Evolutionary conservation across 192 early-diverging fungal species (phyloP).

Genomic region (Backusella circina): DNA sequence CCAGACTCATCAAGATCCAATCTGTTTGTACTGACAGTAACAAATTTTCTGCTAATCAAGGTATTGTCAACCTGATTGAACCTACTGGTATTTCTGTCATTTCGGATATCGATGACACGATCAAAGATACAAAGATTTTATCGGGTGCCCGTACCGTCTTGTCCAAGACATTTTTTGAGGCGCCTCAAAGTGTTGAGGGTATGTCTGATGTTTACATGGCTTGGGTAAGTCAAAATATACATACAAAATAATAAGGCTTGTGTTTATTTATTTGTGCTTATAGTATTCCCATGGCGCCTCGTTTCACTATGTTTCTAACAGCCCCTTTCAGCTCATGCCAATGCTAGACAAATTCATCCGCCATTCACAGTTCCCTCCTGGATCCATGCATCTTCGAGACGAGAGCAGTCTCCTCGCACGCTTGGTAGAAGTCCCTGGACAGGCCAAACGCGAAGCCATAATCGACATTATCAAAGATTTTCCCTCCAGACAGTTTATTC

Average conservation of each 20-base stretch:
- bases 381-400: conserved; percentile 63
- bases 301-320: conserved; percentile 87
- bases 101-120: conserved; percentile 24
- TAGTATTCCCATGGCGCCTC: conserved; percentile 57
- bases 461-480: conserved; percentile 54
- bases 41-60: background rate
- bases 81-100: background rate
- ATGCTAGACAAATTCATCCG: conserved; percentile 64
- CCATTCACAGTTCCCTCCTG: conserved; percentile 66
- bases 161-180: conserved; percentile 59
- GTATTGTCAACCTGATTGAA: background rate
- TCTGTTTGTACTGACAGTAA: background rate
- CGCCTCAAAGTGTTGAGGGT: conserved; percentile 41
- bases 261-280: conserved; percentile 7
- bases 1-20: background rate
- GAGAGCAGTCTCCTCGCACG: conserved; percentile 60
- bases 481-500: conserved; percentile 70
- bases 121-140: conserved; percentile 77
- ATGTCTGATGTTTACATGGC: conserved; percentile 42
- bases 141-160: conserved; percentile 62
- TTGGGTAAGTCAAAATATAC: conserved; percentile 36
- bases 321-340: conserved; percentile 79
- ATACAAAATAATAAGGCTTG: background rate
- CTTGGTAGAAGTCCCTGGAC: conserved; percentile 38
- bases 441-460: conserved; percentile 53